These are phyloP conservation scores for Trichoderma guizhouense DNA, from an alignment of 2,329 filamentous ascomycete species.

Conservation along the genomic window DNA sequence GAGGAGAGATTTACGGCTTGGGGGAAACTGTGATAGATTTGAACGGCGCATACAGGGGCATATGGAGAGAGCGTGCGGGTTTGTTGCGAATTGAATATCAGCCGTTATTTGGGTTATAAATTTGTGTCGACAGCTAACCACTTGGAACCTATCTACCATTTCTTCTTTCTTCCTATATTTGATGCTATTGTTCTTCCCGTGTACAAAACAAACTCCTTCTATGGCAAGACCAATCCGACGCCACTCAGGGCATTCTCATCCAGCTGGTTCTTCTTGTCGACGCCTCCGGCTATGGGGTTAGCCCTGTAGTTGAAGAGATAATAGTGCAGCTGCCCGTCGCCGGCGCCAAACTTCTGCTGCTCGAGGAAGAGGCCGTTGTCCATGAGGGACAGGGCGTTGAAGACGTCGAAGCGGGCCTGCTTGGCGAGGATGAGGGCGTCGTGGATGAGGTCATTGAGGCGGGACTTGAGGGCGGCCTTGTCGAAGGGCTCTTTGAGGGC, in stretches of 20 bases:
- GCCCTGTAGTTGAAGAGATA: slow-evolving; percentile 97
- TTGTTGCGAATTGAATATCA: neutral
- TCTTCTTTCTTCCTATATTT: neutral
- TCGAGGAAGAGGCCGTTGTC: slow-evolving; percentile 93
- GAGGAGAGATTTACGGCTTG: slow-evolving; percentile 54
- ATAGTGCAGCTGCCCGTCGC: slow-evolving; percentile 92
- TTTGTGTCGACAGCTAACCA: neutral
- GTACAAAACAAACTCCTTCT: slow-evolving; percentile 21
- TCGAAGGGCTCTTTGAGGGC: slow-evolving; percentile 60
- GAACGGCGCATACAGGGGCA: neutral
- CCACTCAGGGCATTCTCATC: slow-evolving; percentile 79
- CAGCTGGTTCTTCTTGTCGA: slow-evolving; percentile 73
- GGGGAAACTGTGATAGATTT: slow-evolving; percentile 39
- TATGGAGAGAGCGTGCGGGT: neutral
- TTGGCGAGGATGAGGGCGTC: slow-evolving; percentile 89
- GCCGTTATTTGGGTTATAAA: neutral
- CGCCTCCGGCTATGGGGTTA: slow-evolving; percentile 77
- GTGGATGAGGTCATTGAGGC: slow-evolving; percentile 75
- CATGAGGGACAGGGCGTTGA: slow-evolving; percentile 90
- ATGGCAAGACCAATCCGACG: slow-evolving; percentile 80
- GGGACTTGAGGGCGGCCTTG: slow-evolving; percentile 63
- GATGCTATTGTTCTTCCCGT: neutral
- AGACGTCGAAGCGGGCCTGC: slow-evolving; percentile 82
- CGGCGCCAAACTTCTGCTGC: slow-evolving; percentile 89
- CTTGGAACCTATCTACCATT: neutral